phyloP scores from a whole-genome alignment of 139 green algal species.

The Picochlorum costavermella region DNA sequence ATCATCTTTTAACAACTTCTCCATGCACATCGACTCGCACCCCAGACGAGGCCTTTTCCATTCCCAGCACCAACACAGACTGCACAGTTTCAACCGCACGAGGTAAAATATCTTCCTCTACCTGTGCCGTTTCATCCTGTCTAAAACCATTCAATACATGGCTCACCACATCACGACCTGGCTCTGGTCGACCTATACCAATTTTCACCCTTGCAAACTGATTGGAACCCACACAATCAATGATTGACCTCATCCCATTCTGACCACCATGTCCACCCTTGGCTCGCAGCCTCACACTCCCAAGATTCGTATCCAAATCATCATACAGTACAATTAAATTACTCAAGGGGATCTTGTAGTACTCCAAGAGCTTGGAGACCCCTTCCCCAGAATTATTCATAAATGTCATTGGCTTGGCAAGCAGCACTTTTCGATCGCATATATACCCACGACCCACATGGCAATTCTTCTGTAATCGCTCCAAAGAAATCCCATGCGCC shows the following conservation, averaged over 20 bases:
- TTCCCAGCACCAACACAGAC: slow-evolving; percentile 44
- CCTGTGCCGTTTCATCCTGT: slow-evolving; percentile 49
- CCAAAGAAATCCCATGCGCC: slow-evolving; percentile 42
- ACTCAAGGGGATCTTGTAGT: slow-evolving; percentile 60
- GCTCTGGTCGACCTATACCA: slow-evolving; percentile 70
- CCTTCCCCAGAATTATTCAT: slow-evolving; percentile 85
- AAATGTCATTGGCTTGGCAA: slow-evolving; percentile 83
- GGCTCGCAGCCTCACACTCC: slow-evolving; percentile 46
- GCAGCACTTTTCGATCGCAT: slow-evolving; percentile 46
- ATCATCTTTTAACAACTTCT: neutral
- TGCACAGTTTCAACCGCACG: slow-evolving; percentile 38
- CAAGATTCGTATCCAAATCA: slow-evolving; percentile 69
- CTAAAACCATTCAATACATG: slow-evolving; percentile 73
- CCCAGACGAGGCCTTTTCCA: slow-evolving; percentile 59
- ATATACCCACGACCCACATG: slow-evolving; percentile 42
- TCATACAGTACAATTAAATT: slow-evolving; percentile 73
- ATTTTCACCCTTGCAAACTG: slow-evolving; percentile 69
- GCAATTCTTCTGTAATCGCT: slow-evolving; percentile 59
- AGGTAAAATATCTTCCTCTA: slow-evolving; percentile 52
- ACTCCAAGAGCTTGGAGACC: slow-evolving; percentile 55
- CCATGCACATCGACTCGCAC: slow-evolving; percentile 23
- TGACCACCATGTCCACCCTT: slow-evolving; percentile 87
- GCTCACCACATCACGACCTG: slow-evolving; percentile 33
- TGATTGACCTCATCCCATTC: slow-evolving; percentile 88
- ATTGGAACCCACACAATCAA: slow-evolving; percentile 48